Evolutionary conservation across 768 basidiomycete species (phyloP).

Genomic region (Multifurca ochricompacta): DNA sequence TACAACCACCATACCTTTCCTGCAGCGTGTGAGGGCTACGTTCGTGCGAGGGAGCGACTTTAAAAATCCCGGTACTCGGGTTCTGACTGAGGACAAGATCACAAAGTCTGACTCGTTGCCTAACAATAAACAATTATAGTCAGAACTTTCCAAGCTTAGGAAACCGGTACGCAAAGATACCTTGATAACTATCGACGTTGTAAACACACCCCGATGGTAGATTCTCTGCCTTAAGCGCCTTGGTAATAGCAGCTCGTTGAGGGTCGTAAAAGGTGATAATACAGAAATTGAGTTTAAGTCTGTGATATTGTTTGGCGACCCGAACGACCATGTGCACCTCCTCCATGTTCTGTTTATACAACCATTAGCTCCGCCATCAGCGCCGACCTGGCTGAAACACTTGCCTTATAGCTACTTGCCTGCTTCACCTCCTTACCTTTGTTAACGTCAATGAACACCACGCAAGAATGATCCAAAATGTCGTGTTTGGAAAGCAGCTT

Average conservation of each 20-base stretch:
- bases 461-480: slow-evolving; percentile 29
- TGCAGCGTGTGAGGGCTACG: slow-evolving; percentile 35
- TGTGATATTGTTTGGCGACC: slow-evolving; percentile 3
- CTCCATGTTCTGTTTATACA: background rate
- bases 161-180: background rate
- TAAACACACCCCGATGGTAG: slow-evolving; percentile 27
- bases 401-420: slow-evolving; percentile 23
- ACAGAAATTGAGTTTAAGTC: slow-evolving; percentile 29
- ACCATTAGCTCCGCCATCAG: background rate
- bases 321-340: slow-evolving; percentile 8
- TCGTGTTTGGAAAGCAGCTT: slow-evolving; percentile 34
- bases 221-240: slow-evolving; percentile 28
- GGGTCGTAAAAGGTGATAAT: slow-evolving; percentile 51
- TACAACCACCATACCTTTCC: slow-evolving; percentile 40
- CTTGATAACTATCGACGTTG: slow-evolving; percentile 14
- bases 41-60: slow-evolving; percentile 39
- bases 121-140: slow-evolving; percentile 14
- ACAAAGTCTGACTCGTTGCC: slow-evolving; percentile 48
- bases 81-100: slow-evolving; percentile 44
- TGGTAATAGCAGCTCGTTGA: slow-evolving; percentile 38
- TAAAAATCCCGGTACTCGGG: slow-evolving; percentile 40
- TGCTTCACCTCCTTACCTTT: slow-evolving; percentile 32
- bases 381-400: background rate
- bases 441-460: slow-evolving; percentile 38
- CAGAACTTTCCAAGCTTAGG: background rate